Base-by-base conservation (phyloP, 306 rosid species). In the Medicago arabica region DNA sequence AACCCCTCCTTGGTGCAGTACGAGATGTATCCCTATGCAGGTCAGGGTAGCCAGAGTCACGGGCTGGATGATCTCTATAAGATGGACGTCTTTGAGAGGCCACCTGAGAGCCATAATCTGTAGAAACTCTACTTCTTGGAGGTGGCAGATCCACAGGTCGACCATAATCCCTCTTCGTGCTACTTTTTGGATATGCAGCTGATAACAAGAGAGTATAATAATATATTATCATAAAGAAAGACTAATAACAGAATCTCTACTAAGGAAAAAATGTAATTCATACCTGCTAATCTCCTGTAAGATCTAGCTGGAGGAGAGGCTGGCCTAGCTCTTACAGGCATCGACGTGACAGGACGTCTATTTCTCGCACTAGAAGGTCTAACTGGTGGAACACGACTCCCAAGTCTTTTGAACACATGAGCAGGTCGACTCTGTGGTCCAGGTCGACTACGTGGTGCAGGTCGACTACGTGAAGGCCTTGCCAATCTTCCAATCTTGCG, bases 71-170 rank as follows among this genome's bases (percentile, higher is more conserved):
- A 4, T 96, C 99, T 79, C 89, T 88, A 75, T 86, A 88, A 34
- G 93, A 87, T 18, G 85, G 81, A 60, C 85, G 93, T 73, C 97
- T 88, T 59, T 92, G 93, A 55, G 89, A 88, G 50, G 85, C 75
- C 69, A 81, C 84, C 87, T 95, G 84, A 34, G 93, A 80, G 43
- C 85, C 86, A 81, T 96, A 96, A 82, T 89, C 92, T 18, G 80
- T 64, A 40, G 86, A 59, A 51, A 81, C 87, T 78, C 98, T 83
- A 77, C 87, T 83, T 82, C 97, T 89, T 65, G 88, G 90, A 34
- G 97, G 97, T 75, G 87, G 98, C 61, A 92, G 71, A 28, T 96
- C 98, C 47, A 87, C 93, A 53, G 80, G 88, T 25, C 90, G 88
- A 78, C 84, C 81, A 77, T 90, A 90, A n/a, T 89, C 97, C 72